These are phyloP conservation scores for Aspergillus sclerotiicarbonarius DNA, from an alignment of 495 filamentous ascomycete species.

Conservation along the genomic window DNA sequence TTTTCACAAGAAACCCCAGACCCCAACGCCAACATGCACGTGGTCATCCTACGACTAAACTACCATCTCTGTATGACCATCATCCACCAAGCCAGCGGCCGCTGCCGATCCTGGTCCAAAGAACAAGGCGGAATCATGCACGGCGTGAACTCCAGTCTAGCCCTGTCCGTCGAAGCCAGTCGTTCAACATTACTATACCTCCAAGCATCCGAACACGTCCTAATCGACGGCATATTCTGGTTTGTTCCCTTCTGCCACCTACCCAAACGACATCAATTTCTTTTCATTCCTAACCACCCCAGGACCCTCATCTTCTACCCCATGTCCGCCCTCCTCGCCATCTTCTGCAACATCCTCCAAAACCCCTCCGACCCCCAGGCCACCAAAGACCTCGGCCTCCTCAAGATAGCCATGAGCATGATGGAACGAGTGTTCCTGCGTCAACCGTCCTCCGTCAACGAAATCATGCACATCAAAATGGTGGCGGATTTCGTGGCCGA, in stretches of 20 bases:
- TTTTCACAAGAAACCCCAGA: conserved; percentile 35
- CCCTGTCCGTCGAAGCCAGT: conserved; percentile 51
- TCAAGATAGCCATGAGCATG: conserved; percentile 40
- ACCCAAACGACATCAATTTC: not conserved
- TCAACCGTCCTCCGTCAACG: conserved; percentile 37
- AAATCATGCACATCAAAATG: conserved; percentile 44
- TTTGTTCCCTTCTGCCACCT: conserved; percentile 17
- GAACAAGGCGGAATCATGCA: conserved; percentile 38
- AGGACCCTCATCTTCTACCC: conserved; percentile 53
- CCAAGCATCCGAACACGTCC: conserved; percentile 35
- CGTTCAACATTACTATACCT: conserved; percentile 50
- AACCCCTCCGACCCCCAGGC: conserved; percentile 46
- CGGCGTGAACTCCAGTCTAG: conserved; percentile 49
- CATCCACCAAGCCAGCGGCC: conserved; percentile 51
- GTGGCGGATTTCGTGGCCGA: conserved; percentile 50
- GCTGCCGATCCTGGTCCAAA: conserved; percentile 41
- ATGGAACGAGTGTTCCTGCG: conserved; percentile 42
- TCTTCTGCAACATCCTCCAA: conserved; percentile 52
- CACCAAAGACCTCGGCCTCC: conserved; percentile 40
- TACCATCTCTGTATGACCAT: conserved; percentile 52
- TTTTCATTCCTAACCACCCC: not conserved
- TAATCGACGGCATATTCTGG: conserved; percentile 49
- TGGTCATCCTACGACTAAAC: conserved; percentile 47
- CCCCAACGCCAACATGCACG: conserved; percentile 40
- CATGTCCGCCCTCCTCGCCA: conserved; percentile 47